Evolutionary conservation across 1,139 yeast species (phyloP).

Genomic region (Eremothecium gossypii): DNA sequence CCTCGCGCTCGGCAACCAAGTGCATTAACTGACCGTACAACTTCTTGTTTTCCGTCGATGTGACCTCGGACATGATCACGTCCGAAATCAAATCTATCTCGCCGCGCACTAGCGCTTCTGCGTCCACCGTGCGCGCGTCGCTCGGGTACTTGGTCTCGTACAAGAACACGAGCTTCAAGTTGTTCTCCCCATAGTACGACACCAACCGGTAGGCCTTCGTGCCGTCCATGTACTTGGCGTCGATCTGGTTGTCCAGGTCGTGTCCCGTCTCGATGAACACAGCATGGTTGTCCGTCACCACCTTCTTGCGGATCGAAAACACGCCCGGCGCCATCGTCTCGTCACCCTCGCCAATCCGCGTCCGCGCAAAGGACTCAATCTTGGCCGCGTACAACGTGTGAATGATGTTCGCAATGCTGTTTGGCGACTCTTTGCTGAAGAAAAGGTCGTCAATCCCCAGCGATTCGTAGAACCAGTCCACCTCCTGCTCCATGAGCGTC

Average conservation of each 20-base stretch:
- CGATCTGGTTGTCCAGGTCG: conserved; percentile 57
- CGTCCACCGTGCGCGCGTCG: conserved; percentile 31
- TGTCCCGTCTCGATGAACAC: conserved; percentile 69
- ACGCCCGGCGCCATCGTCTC: conserved; percentile 7
- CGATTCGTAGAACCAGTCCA: conserved; percentile 79
- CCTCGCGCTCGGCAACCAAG: conserved; percentile 66
- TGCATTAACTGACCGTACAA: conserved; percentile 66
- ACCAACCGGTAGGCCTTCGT: conserved; percentile 60
- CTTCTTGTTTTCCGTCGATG: conserved; percentile 68
- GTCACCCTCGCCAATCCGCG: conserved; percentile 28
- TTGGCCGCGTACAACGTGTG: conserved; percentile 89
- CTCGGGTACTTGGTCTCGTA: conserved; percentile 58
- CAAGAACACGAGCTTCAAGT: conserved; percentile 74
- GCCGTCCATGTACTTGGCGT: conserved; percentile 60
- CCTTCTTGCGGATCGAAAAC: conserved; percentile 23
- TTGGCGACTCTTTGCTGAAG: conserved; percentile 77
- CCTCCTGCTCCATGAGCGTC: conserved; percentile 71
- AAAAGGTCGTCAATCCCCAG: conserved; percentile 90
- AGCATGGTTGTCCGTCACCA: conserved; percentile 65
- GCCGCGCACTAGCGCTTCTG: conserved; percentile 27
- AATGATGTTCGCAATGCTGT: conserved; percentile 68
- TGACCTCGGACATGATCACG: conserved; percentile 65
- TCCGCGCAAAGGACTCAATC: conserved; percentile 70
- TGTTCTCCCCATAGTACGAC: conserved; percentile 67
- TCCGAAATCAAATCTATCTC: conserved; percentile 68